Base-by-base conservation (phyloP, 2,329 filamentous ascomycete species). In the Pseudopyricularia cyperi region DNA sequence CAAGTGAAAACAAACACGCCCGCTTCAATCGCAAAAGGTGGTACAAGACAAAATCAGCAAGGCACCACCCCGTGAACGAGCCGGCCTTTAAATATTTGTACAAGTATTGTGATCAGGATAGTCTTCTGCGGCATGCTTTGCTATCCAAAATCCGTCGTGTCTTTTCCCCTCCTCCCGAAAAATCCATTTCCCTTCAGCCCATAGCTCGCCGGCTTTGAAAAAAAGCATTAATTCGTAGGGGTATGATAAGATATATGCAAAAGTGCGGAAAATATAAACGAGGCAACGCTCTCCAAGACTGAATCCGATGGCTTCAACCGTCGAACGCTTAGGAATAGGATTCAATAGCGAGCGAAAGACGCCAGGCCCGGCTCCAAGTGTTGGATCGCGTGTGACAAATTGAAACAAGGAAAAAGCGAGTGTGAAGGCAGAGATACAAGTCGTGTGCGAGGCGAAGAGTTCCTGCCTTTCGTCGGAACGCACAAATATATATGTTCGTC, bases 321-420 rank as follows among this genome's bases (percentile, higher is more conserved):
- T n/a, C 14, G 19, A n/a, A 19, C 9, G 47, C 14, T 22, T 37
- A 22, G 37, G 3, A n/a, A 19, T 48, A 34, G 9, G 28, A 26
- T 24, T 24, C n/a, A 47, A 6, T 24, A 26, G 26, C 24, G 46
- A 49, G 47, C 47, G 19, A 30, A 49, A 49, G 47, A 48, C 47
- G 47, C 47, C 47, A 35, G 47, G 47, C 47, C 46, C 35, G 47
- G 47, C 47, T 49, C 47, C 47, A 24, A 28, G 17, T n/a, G 12
- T 24, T 49, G 32, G 26, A 30, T 19, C 46, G 22, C 19, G 17
- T 32, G 47, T 26, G 15, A 49, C 19, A 37, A 9, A 34, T 22
- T 24, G 19, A n/a, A 17, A 49, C 15, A 24, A 32, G 19, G 33
- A 48, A 12, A 24, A 22, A 49, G 32, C 32, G 47, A 35, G n/a